Conservation (phyloP, 257 asterid species). For the Catharanthus roseus region DNA sequence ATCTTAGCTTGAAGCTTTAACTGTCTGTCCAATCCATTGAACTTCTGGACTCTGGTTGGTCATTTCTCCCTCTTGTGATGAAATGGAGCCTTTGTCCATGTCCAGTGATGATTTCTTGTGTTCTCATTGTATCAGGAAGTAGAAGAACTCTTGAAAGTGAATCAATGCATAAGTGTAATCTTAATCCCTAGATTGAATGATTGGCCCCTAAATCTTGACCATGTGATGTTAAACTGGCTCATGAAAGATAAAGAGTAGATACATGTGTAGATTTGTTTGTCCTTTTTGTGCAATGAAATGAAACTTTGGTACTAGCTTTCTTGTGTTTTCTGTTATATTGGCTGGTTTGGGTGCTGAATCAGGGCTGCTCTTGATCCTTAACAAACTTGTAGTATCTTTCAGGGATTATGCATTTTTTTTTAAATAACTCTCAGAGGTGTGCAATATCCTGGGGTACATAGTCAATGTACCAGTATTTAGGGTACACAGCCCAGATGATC, state of each 20-base stretch:
- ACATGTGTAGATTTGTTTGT: background rate
- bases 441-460: too few relatives aligned
- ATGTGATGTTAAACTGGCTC: background rate
- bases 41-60: background rate
- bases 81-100: conserved; percentile 3
- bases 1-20: conserved; percentile 65
- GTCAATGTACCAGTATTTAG: too few relatives aligned
- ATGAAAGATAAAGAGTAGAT: background rate
- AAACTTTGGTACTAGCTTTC: conserved; percentile 2
- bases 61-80: background rate
- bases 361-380: too few relatives aligned
- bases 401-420: too few relatives aligned
- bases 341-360: background rate
- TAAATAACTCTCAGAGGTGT: too few relatives aligned
- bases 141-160: background rate
- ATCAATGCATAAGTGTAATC: background rate
- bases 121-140: background rate
- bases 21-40: too few relatives aligned
- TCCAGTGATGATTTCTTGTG: conserved; percentile 6
- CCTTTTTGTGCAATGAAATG: conserved; percentile 2
- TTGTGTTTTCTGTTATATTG: background rate
- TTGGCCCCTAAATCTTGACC: background rate
- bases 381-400: background rate
- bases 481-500: too few relatives aligned
- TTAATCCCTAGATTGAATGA: background rate